These are phyloP conservation scores for Amphibolis antarctica DNA, from an alignment of 106 monocot species.

Conservation along the genomic window DNA sequence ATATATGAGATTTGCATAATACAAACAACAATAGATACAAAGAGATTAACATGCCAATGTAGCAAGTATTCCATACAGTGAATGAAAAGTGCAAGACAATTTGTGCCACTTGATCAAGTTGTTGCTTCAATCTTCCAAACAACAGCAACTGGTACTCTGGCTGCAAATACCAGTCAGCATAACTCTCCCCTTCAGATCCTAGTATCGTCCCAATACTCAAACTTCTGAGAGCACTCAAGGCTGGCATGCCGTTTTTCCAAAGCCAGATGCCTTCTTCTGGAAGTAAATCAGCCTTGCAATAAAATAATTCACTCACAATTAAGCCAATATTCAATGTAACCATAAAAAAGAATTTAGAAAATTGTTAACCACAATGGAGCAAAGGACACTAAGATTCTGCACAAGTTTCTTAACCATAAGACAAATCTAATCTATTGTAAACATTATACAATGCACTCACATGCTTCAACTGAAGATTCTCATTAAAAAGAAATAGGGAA, in stretches of 20 bases:
- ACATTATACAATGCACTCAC: too few species aligned
- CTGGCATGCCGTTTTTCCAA: slow-evolving; percentile 75
- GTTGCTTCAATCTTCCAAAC: slow-evolving; percentile 48
- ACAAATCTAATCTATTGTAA: too few species aligned
- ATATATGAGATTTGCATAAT: neutral
- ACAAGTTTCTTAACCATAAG: too few species aligned
- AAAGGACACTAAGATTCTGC: too few species aligned
- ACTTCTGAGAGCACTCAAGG: slow-evolving; percentile 64
- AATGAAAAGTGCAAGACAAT: slow-evolving; percentile 64
- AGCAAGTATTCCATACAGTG: slow-evolving; percentile 38
- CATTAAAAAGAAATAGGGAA: too few species aligned
- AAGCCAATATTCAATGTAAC: neutral
- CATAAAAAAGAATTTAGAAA: too few species aligned
- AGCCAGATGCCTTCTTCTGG: slow-evolving; percentile 93
- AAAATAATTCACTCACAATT: neutral
- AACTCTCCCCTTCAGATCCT: slow-evolving; percentile 54
- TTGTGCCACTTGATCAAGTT: slow-evolving; percentile 64
- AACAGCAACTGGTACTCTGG: slow-evolving; percentile 39
- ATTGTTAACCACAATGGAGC: too few species aligned
- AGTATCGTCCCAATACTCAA: slow-evolving; percentile 61
- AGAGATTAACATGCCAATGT: neutral
- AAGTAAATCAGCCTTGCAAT: slow-evolving; percentile 62
- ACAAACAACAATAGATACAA: neutral
- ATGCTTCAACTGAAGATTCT: too few species aligned
- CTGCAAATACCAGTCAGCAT: slow-evolving; percentile 66